A percentile compares a stretch with the other conserved stretches of the same genome.
phyloP scores from a whole-genome alignment of 768 basidiomycete genomes.

The Amanita rimosa region DNA sequence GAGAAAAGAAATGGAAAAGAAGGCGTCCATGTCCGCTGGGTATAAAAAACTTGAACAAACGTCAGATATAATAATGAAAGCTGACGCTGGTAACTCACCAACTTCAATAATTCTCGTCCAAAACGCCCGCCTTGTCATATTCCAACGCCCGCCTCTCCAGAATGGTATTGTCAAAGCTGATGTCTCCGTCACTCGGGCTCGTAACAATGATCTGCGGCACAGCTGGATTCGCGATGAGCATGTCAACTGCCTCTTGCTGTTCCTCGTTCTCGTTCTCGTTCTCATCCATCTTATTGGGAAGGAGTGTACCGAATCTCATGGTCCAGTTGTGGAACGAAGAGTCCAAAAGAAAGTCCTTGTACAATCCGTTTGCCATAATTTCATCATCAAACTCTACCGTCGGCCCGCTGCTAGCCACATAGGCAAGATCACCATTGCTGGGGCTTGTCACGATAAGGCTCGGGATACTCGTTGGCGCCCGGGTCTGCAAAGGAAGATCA shows the following conservation, averaged over 20 bases:
- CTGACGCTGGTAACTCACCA: background rate
- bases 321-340: conserved; percentile 1
- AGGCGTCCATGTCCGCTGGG: background rate
- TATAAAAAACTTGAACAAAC: background rate
- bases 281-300: background rate
- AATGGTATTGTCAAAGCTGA: no score
- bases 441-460: conserved; percentile 3
- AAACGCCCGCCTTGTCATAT: background rate
- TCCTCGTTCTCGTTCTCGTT: background rate
- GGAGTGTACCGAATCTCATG: background rate
- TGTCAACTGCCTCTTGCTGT: background rate
- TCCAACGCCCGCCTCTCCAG: no score
- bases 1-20: background rate
- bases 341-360: background rate
- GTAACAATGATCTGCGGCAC: background rate
- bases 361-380: background rate
- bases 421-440: background rate
- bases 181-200: no score
- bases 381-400: background rate
- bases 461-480: background rate
- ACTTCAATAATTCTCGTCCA: background rate
- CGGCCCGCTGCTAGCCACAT: background rate
- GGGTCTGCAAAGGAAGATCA: background rate
- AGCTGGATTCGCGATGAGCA: no score
- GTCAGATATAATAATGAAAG: background rate